Percentiles rank a stretch among this genome's conserved stretches.
Evolutionary conservation across 345 rosid genomes (phyloP).

Genomic region (Brassica carinata): DNA sequence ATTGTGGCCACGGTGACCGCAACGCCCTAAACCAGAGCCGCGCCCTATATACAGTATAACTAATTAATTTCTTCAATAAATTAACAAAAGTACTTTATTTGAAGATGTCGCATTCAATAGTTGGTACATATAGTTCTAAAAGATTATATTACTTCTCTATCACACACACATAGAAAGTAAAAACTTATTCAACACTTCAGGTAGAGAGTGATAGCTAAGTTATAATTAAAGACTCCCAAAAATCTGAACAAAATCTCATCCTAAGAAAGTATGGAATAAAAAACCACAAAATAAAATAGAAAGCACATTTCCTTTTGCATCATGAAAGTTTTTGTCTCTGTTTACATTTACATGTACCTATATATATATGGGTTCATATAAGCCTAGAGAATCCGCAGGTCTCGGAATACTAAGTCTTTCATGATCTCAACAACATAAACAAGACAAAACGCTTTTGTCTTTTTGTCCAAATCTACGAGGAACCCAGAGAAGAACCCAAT

Average conservation of each 20-base stretch:
- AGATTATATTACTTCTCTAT: constrained; percentile 39
- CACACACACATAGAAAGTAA: constrained; percentile 39
- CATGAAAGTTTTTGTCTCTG: constrained; percentile 38
- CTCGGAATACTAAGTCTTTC: constrained; percentile 28
- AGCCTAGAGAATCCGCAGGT: constrained; percentile 36
- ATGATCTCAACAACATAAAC: constrained; percentile 24
- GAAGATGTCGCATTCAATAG: constrained; percentile 37
- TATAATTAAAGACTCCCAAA: constrained; percentile 36
- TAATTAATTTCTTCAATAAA: background rate
- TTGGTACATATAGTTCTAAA: constrained; percentile 43
- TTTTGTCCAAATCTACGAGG: constrained; percentile 22
- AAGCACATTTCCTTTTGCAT: constrained; percentile 38
- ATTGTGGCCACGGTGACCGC: background rate
- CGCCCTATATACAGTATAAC: background rate
- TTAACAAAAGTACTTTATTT: constrained; percentile 1
- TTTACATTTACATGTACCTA: constrained; percentile 31
- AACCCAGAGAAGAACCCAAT: constrained; percentile 6
- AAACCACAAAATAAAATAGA: constrained; percentile 19
- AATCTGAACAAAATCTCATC: constrained; percentile 38
- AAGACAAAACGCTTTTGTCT: constrained; percentile 40
- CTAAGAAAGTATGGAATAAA: constrained; percentile 12
- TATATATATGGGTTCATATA: constrained; percentile 29
- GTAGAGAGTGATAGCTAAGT: constrained; percentile 45
- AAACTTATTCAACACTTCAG: constrained; percentile 48
- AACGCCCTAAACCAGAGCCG: background rate